A percentile compares a stretch with the other conserved stretches of the same genome.
Conservation (phyloP, 1,284 basidiomycete genomes). For the Cutaneotrichosporon sp. region DNA sequence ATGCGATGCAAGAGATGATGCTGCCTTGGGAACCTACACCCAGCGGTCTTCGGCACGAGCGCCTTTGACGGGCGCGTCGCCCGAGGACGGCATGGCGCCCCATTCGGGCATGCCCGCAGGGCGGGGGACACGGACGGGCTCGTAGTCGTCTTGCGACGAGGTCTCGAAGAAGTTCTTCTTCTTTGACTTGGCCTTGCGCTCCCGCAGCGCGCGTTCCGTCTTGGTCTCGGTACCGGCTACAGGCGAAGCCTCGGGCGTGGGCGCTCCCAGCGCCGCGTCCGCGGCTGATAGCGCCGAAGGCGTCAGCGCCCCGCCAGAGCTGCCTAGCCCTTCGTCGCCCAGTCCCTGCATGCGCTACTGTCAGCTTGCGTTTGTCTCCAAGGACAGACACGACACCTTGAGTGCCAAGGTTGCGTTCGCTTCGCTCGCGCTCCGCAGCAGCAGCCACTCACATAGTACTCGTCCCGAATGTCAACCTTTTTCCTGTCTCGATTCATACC, state of each 20-base stretch:
- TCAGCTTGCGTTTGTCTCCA: too few species aligned
- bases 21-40: slow-evolving; percentile 23
- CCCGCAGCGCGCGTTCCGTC: slow-evolving; percentile 6
- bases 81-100: slow-evolving; percentile 66
- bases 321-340: too few species aligned
- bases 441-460: slow-evolving; percentile 75
- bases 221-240: neutral
- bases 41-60: slow-evolving; percentile 39
- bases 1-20: neutral
- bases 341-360: neutral
- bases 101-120: slow-evolving; percentile 81
- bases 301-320: too few species aligned
- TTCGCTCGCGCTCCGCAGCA: neutral
- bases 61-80: slow-evolving; percentile 43
- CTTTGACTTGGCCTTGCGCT: slow-evolving; percentile 9
- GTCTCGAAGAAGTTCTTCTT: slow-evolving; percentile 34
- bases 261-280: slow-evolving; percentile 10
- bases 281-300: slow-evolving; percentile 2
- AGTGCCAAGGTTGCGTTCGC: neutral
- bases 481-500: slow-evolving; percentile 72
- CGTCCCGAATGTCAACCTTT: slow-evolving; percentile 87
- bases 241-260: neutral
- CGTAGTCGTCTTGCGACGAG: slow-evolving; percentile 62
- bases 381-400: neutral
- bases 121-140: slow-evolving; percentile 74